Percentiles rank a stretch among this genome's conserved stretches.
Conservation (phyloP, 331 rosid genomes). For the Saraca asoca region DNA sequence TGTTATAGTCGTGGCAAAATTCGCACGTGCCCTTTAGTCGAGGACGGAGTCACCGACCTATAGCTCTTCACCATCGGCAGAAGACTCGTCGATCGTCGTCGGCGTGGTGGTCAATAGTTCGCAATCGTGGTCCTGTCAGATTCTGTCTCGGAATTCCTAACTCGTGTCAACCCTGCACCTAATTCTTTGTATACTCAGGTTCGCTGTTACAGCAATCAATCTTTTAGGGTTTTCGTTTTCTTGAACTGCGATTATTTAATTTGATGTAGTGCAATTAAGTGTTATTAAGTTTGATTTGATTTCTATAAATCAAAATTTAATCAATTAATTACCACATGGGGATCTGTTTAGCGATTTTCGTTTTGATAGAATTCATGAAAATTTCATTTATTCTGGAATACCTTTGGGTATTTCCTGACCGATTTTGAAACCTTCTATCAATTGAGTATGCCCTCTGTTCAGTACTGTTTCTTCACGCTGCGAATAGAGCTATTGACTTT, state of each 20-base stretch:
- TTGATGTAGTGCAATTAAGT: constrained; percentile 19
- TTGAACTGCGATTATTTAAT: constrained; percentile 17
- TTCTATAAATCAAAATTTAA: constrained; percentile 13
- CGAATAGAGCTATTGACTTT: constrained; percentile 13
- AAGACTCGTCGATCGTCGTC: constrained; percentile 39
- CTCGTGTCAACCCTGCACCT: constrained; percentile 10
- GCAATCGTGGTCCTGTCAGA: neutral
- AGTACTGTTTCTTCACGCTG: neutral
- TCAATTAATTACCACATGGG: constrained; percentile 28
- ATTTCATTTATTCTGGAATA: neutral
- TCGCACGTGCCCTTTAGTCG: constrained; percentile 51
- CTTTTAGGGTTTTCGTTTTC: constrained; percentile 41
- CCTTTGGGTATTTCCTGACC: neutral
- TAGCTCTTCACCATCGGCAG: constrained; percentile 28
- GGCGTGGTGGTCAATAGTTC: constrained; percentile 22
- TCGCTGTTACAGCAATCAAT: constrained; percentile 17
- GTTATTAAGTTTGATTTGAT: constrained; percentile 29
- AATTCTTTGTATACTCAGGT: constrained; percentile 40
- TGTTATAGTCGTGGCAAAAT: constrained; percentile 40
- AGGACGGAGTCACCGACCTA: constrained; percentile 49
- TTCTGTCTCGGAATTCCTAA: constrained; percentile 1
- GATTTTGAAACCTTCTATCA: constrained; percentile 5
- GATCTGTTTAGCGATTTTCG: constrained; percentile 13
- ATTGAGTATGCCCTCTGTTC: neutral
- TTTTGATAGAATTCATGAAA: neutral